Evolutionary conservation across 345 rosid genomes (phyloP), one percentile per base, ranked within the genome.

Genomic region (Moricandia moricandioides): DNA sequence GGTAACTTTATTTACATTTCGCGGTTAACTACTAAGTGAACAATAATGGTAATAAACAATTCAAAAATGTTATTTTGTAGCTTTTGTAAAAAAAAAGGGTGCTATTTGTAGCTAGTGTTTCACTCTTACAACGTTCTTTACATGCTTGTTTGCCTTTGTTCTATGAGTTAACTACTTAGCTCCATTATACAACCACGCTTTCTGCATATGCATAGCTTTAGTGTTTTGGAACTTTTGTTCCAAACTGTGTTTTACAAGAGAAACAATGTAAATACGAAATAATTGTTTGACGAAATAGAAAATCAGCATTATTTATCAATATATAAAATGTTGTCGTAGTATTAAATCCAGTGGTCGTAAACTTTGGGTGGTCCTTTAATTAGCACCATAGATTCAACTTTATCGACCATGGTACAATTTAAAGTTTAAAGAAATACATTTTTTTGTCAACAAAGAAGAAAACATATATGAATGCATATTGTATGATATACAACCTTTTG

Each of bases 71-170:
- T 45, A 45, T n/a, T 13, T n/a, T 45, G 6, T n/a, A 45, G 17
- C 7, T 43, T 43, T 12, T 35, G 35, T 5, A 33, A 27, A 40
- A n/a, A 6, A 40, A 40, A 4, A 13, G 12, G 7, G 49, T 43
- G 13, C 45, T 45, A 45, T 45, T 45, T 45, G 17, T 1, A 45
- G 52, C 17, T n/a, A n/a, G 7, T 45, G 17, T 45, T 43, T 45
- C 7, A 16, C 43, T 31, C 13, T 14, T 31, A 1, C 34, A 1
- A 45, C 45, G 26, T 33, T 33, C 13, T 5, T 33, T 61, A 16
- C 65, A 4, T 61, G 62, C 62, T 57, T 57, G 43, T 61, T 24
- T 37, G 52, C 64, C 37, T 56, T 62, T n/a, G 52, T n/a, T 13
- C 6, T 45, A 12, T 43, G 14, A 43, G 14, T 43, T 45, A 45